Base-by-base conservation (phyloP, 1,284 basidiomycete genomes). In the Inonotus hispidus region DNA sequence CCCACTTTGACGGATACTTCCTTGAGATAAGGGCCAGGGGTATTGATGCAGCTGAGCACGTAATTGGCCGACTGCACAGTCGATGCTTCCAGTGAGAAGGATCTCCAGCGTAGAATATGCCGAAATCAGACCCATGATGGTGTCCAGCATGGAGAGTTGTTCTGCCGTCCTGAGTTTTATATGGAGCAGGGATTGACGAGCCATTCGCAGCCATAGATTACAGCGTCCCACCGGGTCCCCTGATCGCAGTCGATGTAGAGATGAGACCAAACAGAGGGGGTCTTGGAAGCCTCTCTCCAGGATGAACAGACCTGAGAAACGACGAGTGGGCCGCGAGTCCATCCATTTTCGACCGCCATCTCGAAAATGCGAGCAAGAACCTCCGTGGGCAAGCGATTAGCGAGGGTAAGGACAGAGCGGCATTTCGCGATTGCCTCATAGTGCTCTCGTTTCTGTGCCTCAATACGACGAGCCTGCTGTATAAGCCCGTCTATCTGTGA, bases 251-350 rank as follows among this genome's bases (percentile, higher is more conserved):
- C 75, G 46, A 84, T 73, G 62, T 82, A 80, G 57, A 87, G 65
- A 64, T 79, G 73, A 3, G 82, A 82, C 85, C 85, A 87, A 32
- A 85, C 77, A 23, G 75, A 73, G 25, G 84, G 82, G 37, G 75
- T 73, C 54, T 69, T 71, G 4, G 82, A 75, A 0, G 82, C 83
- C 65, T 73, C 75, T 56, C 83, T 76, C 85, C 85, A 88, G 59
- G 79, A 72, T 2, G 79, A 76, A 66, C 83, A 87, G 38, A 86
- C 83, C 56, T 84, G 82, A 13, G 83, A 85, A 46, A 77, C 77
- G 49, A 77, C 74, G 19, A 86, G 68, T 14, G 84, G 84, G 10
- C 79, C 82, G 23, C 77, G 76, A 19, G 78, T 79, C 80, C 82
- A 85, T 11, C 81, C 81, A 53, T 75, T 74, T 23, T 70, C 70